Conservation (phyloP, 208 protist species). For the Strigomonas galati region DNA sequence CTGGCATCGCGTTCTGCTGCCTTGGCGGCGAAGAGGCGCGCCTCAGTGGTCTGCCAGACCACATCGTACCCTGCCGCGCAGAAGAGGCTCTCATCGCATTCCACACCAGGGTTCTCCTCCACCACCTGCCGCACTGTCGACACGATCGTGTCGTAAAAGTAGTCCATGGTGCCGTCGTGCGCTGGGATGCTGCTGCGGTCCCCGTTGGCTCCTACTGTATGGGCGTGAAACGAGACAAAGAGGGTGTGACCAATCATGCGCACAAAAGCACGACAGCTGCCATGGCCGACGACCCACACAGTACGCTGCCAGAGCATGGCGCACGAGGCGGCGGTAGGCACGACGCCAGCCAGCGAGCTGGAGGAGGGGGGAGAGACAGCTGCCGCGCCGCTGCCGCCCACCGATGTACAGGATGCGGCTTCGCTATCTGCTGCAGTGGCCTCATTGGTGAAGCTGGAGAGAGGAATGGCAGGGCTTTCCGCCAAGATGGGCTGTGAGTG, state of each 20-base stretch:
- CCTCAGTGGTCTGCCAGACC: background rate
- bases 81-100: slow-evolving; percentile 62
- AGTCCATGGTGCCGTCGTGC: slow-evolving; percentile 18
- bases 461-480: slow-evolving; percentile 2
- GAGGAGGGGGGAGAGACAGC: background rate
- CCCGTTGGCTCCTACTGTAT: slow-evolving; percentile 16
- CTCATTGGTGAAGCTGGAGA: background rate
- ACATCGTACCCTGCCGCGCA: slow-evolving; percentile 11
- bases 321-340: background rate
- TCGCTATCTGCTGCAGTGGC: background rate
- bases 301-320: slow-evolving; percentile 25
- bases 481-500: slow-evolving; percentile 6
- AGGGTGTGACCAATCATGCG: slow-evolving; percentile 79
- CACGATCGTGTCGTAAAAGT: slow-evolving; percentile 63
- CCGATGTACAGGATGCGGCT: background rate
- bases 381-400: no score
- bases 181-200: background rate
- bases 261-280: slow-evolving; percentile 47
- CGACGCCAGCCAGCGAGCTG: background rate
- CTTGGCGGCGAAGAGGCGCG: background rate
- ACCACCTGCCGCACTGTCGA: slow-evolving; percentile 50
- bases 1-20: background rate
- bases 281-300: slow-evolving; percentile 22
- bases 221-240: slow-evolving; percentile 72
- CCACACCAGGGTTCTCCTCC: slow-evolving; percentile 56